A percentile compares a stretch with the other conserved stretches of the same genome.
Evolutionary conservation across 75 land plant genomes (phyloP).

Genomic region (Ceratopteris richardii): DNA sequence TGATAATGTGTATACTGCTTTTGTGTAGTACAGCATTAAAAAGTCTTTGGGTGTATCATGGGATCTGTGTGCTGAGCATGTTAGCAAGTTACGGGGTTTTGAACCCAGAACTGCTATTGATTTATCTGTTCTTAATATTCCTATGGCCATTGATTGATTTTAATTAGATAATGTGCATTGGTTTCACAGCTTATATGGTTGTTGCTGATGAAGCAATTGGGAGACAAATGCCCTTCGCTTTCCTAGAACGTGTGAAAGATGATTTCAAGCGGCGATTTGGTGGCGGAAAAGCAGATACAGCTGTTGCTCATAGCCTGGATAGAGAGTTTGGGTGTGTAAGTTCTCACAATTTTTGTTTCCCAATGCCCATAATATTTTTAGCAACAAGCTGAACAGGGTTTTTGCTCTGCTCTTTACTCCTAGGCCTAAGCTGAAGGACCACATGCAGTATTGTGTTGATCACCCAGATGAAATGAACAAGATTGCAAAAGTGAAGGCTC

Average conservation of each 20-base stretch:
- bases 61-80: too few species aligned
- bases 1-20: too few species aligned
- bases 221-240: slow-evolving; percentile 67
- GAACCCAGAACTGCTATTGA: too few species aligned
- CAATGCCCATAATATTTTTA: not conserved
- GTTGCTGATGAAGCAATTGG: slow-evolving; percentile 71
- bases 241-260: slow-evolving; percentile 63
- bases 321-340: slow-evolving; percentile 45
- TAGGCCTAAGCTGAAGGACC: slow-evolving; percentile 75
- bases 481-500: slow-evolving; percentile 66
- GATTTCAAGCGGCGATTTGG: slow-evolving; percentile 67
- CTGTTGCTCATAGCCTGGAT: slow-evolving; percentile 52
- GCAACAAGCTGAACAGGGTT: not conserved
- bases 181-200: slow-evolving; percentile 66
- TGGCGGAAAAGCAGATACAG: slow-evolving; percentile 66
- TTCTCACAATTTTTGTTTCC: slow-evolving; percentile 8
- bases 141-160: too few species aligned
- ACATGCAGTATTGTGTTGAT: slow-evolving; percentile 67
- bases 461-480: slow-evolving; percentile 71
- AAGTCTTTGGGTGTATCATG: too few species aligned
- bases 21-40: too few species aligned
- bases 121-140: not conserved
- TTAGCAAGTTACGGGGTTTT: too few species aligned
- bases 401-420: not conserved
- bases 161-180: too few species aligned